phyloP scores from a whole-genome alignment of 257 asterid genomes.

The Parsonsia alboflavescens region DNA sequence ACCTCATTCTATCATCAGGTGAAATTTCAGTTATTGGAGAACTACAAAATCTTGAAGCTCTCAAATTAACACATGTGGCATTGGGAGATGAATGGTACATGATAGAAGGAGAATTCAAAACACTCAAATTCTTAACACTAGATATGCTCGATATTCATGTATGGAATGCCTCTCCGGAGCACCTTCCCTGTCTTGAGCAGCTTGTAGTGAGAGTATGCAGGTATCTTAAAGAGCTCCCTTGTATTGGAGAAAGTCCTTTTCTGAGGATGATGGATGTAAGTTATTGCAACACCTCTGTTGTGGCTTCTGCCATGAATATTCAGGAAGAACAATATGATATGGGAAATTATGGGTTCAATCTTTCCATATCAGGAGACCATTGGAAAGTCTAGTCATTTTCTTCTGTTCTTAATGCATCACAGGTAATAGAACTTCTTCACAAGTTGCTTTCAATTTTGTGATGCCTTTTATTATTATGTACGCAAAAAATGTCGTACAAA shows the following conservation, averaged over 20 bases:
- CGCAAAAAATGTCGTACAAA: too few species aligned
- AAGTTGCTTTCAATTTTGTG: too few species aligned
- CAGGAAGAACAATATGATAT: slow-evolving; percentile 1
- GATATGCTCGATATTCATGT: not conserved
- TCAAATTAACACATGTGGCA: not conserved
- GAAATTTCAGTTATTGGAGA: not conserved
- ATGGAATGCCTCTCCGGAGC: not conserved
- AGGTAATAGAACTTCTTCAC: not conserved
- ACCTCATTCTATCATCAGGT: not conserved
- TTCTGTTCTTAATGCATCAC: not conserved
- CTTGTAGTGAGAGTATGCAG: not conserved
- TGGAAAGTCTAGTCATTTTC: not conserved
- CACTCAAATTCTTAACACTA: slow-evolving; percentile 2
- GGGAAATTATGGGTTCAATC: not conserved
- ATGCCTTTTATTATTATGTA: not conserved
- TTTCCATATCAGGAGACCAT: not conserved
- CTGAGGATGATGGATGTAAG: too few species aligned
- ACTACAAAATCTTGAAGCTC: slow-evolving; percentile 2
- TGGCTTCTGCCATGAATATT: not conserved
- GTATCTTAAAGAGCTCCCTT: not conserved
- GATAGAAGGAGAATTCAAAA: slow-evolving; percentile 2
- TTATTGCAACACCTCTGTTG: not conserved
- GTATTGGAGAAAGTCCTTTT: too few species aligned
- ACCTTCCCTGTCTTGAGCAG: slow-evolving; percentile 7
- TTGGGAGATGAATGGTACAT: not conserved